Percentiles rank a stretch among this genome's conserved stretches.
Conservation (phyloP, 345 rosid genomes). For the Citrus mangshanensis region DNA sequence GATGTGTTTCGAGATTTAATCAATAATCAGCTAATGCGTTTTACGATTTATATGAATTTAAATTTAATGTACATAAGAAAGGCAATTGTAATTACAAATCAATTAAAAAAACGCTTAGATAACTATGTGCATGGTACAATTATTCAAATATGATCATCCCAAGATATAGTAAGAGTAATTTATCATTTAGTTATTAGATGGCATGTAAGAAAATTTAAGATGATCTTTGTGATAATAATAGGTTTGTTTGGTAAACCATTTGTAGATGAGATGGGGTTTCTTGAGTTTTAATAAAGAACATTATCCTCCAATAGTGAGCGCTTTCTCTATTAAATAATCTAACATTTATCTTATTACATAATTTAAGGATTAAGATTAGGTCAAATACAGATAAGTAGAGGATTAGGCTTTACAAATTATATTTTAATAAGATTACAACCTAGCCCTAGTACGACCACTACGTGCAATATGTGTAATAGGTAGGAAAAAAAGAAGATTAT, state of each 20-base stretch:
- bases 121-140: too few species aligned
- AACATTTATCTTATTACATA: not conserved
- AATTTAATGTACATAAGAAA: too few species aligned
- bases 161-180: too few species aligned
- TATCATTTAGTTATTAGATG: too few species aligned
- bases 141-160: too few species aligned
- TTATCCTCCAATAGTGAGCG: conserved; percentile 6
- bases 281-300: conserved; percentile 5
- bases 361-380: not conserved
- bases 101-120: too few species aligned
- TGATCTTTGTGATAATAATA: not conserved
- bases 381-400: not conserved
- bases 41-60: too few species aligned
- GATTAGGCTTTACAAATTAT: not conserved
- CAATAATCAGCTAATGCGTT: too few species aligned
- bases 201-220: too few species aligned
- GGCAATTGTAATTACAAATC: too few species aligned
- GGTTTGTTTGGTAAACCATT: not conserved
- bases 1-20: not conserved
- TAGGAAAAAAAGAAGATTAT: not conserved
- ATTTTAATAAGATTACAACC: not conserved
- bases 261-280: not conserved
- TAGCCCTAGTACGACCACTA: not conserved
- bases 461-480: not conserved
- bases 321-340: not conserved